phyloP scores from a whole-genome alignment of 2,329 filamentous ascomycete genomes.

The Phoma sp. region DNA sequence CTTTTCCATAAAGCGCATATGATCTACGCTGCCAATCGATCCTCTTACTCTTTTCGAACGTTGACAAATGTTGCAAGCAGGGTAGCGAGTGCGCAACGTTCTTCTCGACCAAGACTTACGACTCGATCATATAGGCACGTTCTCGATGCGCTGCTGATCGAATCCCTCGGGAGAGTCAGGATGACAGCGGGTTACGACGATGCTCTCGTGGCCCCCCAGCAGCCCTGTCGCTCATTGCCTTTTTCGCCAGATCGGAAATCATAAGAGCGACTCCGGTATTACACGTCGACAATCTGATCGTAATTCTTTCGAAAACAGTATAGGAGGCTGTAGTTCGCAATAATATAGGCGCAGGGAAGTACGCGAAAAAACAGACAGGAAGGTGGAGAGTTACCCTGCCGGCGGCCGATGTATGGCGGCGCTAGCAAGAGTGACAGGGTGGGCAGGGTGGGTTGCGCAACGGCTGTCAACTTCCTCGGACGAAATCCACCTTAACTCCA shows the following conservation, averaged over 20 bases:
- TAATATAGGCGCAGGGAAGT: background rate
- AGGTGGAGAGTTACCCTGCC: background rate
- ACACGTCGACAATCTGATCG: background rate
- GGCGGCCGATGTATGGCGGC: slow-evolving; percentile 1
- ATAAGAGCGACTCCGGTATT: background rate
- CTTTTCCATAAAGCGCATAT: slow-evolving; percentile 1
- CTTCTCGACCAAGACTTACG: slow-evolving; percentile 10
- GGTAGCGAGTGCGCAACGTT: background rate
- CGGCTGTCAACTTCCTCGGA: slow-evolving; percentile 4
- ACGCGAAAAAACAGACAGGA: background rate
- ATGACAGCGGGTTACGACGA: slow-evolving; percentile 1
- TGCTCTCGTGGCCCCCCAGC: slow-evolving; percentile 1
- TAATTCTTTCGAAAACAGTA: background rate
- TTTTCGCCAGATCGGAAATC: background rate
- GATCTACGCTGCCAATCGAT: slow-evolving; percentile 12
- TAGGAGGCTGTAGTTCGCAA: slow-evolving; percentile 1
- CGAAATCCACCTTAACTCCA: slow-evolving; percentile 7
- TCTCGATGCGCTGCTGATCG: background rate
- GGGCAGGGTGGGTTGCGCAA: background rate
- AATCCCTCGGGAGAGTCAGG: background rate
- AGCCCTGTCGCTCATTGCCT: background rate
- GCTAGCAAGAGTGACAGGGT: background rate
- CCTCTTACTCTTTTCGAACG: slow-evolving; percentile 6
- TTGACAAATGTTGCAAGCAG: slow-evolving; percentile 10
- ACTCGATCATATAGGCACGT: slow-evolving; percentile 3